Base-by-base conservation (phyloP, 768 basidiomycete species). In the Rhizopogon rudus region DNA sequence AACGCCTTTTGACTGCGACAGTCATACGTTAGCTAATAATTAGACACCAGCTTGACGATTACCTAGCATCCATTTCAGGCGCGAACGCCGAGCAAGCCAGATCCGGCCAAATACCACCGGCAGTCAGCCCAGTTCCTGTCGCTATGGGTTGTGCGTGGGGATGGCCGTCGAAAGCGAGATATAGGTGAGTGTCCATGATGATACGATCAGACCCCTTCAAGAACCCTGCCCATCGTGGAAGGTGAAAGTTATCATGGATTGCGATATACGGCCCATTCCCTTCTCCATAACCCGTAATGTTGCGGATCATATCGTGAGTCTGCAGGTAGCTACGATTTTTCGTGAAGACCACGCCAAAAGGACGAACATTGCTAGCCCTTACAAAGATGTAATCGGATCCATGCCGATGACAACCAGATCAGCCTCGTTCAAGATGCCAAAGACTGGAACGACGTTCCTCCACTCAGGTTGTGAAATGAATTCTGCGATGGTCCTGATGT, bases 391-490 rank as follows among this genome's bases (percentile, higher is more conserved):
- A 13, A 89, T 64, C 41, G 73, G 67, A 42, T 78, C 71, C 57
- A 71, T 63, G 3, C 88, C 87, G 51, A 91, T 84, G 12, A 71
- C 71, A 6, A 64, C 60, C 37, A 80, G 56, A 31, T 78, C 67
- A 3, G 84, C 75, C 66, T 89, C 87, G 61, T 88, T 88, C 13
- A 87, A 64, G 50, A 88, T 81, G 16, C 83, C 81, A 61, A 85
- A 83, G 52, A 82, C 67, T 6, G 77, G 77, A 37, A 87, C 72
- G 16, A 91, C 79, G 53, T 86, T 73, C 55, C 71, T 74, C 75
- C 87, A 91, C 62, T 82, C 75, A 60, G 86, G 81, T 66, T 92
- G 88, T 1, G 82, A 80, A 67, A 95, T 85, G 74, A 95, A 96
- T 72, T 90, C 86, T 46, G 82, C 79, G 58, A 90, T 70, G 40